Base-by-base conservation (phyloP, 106 monocot genomes). In the Acanthochlamys bracteata region DNA sequence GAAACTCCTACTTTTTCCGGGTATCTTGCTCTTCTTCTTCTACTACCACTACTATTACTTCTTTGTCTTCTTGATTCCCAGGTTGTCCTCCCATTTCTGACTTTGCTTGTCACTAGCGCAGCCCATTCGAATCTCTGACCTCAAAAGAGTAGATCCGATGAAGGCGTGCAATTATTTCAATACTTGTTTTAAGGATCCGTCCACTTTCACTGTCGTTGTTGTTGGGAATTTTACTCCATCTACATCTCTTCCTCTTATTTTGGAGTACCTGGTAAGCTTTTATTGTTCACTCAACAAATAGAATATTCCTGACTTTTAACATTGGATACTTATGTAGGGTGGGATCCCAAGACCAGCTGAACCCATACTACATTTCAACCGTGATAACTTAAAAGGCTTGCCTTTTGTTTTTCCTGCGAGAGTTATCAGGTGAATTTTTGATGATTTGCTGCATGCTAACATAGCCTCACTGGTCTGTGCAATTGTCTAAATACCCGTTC, bases 101-200 rank as follows among this genome's bases (percentile, higher is more conserved):
- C 60, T 59, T 55, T 54, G n/a, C 16, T 11, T 45, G 43, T 13
- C 53, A 14, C 57, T 70, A 20, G 25, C 81, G 73, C 88, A 98
- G 98, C 98, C 91, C 61, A 92, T 92, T 51, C 67, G 79, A 68
- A 83, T 98, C 41, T 40, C 71, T 76, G 98, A 98, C 76, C 80
- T 98, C 61, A 83, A 81, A 72, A 92, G 69, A 53, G 92, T 98
- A 67, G 75, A 98, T 79, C 92, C 98, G 45, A 71, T 83, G 33
- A 85, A 70, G 75, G 98, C 98, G 57, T 98, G 98, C 73, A 75
- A 86, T 75, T 98, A 88, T 83, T 91, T 92, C 39, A 98, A 74
- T 47, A 55, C 70, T 21, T 98, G 98, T 69, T 98, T 92, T 53
- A 92, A 77, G 75, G 98, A 98, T 60, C 98, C 98, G 47, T 98